Base-by-base conservation (phyloP, 2,329 filamentous ascomycete species). In the Colletotrichum spaethianum region DNA sequence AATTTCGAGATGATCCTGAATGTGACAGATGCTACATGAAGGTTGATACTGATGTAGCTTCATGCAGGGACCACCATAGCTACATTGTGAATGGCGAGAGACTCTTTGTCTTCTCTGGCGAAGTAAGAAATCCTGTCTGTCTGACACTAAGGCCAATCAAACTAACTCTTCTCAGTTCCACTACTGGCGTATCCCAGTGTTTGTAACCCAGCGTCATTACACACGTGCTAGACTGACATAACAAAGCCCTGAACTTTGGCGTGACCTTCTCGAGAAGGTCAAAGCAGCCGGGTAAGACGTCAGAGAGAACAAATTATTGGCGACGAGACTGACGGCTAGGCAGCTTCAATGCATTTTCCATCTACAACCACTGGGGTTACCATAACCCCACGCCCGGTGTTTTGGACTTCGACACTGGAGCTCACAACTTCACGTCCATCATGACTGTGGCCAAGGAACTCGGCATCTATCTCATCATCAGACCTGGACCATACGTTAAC, bases 401-500 rank as follows among this genome's bases (percentile, higher is more conserved):
- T 85, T 67, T 82, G 81, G 75, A 77, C 36, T 79, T 75, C 5
- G 81, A 78, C 12, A 73, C 62, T 11, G 79, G 78, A 5, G 79
- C 80, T 18, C 88, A 88, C 63, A 82, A 89, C 60, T 82, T 89
- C 57, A 84, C 84, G 1, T 77, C 77, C 14, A 88, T 86, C 75
- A 85, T 88, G 77, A 78, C 78, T 11, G 78, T 84, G 16, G 84
- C 84, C 0, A 81, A 86, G 63, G 82, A 85, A 40, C 79, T 83
- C 63, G 84, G 82, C 8, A 72, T 86, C 40, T 77, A 83, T 38
- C 77, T 85, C 1, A 79, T 86, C 1, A 77, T 87, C 5, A 83
- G 90, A 0, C 88, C 89, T 0, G 90, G 90, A 0, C 89, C 89
- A 0, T 92, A 92, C 68, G 86, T 90, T 69, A 92, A 92, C 73